phyloP scores from a whole-genome alignment of 2,329 filamentous ascomycete genomes.

The Scortechinia acanthostroma region DNA sequence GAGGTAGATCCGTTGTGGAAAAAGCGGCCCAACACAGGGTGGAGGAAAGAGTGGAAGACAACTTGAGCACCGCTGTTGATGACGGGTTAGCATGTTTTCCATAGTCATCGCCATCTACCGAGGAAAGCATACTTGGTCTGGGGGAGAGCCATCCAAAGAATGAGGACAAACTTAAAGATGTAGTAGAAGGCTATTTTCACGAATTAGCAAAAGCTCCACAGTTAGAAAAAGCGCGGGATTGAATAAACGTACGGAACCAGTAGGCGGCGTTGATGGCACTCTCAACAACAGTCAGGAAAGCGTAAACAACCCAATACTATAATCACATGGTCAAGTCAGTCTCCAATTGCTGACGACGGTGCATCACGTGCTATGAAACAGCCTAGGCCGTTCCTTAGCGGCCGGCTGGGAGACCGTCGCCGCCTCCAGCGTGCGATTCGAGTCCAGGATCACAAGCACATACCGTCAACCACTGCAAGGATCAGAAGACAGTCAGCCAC shows the following conservation, averaged over 20 bases:
- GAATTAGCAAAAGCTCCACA: neutral
- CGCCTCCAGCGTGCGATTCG: too few species aligned
- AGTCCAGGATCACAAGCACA: slow-evolving; percentile 19
- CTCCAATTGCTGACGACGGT: too few species aligned
- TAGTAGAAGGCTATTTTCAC: slow-evolving; percentile 52
- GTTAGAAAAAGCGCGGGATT: neutral
- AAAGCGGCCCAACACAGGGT: slow-evolving; percentile 61
- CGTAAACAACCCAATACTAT: slow-evolving; percentile 64
- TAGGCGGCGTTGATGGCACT: slow-evolving; percentile 60
- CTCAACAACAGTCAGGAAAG: slow-evolving; percentile 60
- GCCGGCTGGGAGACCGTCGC: too few species aligned
- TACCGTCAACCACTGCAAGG: slow-evolving; percentile 50
- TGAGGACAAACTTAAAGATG: slow-evolving; percentile 66
- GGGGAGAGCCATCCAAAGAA: slow-evolving; percentile 68
- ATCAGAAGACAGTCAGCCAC: neutral
- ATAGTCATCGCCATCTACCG: slow-evolving; percentile 3
- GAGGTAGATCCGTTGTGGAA: slow-evolving; percentile 50
- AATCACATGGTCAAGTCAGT: slow-evolving; percentile 4
- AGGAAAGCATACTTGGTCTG: slow-evolving; percentile 50
- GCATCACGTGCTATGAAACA: too few species aligned
- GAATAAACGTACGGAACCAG: slow-evolving; percentile 49
- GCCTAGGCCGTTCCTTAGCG: too few species aligned
- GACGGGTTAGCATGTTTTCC: too few species aligned
- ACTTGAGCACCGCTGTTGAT: slow-evolving; percentile 54
- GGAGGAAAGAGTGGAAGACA: slow-evolving; percentile 62